Evolutionary conservation across 1,139 yeast species (phyloP).

Genomic region (Diutina pseudorugosa): DNA sequence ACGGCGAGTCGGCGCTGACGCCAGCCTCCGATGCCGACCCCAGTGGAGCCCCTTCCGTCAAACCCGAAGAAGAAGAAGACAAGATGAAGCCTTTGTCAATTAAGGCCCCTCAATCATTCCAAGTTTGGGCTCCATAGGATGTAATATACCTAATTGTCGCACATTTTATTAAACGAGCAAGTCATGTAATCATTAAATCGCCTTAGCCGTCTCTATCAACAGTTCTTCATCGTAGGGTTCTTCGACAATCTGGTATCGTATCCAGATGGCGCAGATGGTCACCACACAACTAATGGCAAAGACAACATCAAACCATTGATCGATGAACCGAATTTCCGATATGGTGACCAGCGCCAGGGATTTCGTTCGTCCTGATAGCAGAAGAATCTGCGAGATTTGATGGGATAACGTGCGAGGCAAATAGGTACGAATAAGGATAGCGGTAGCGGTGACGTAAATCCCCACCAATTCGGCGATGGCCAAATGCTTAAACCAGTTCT

Average conservation of each 20-base stretch:
- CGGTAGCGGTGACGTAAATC: constrained; percentile 69
- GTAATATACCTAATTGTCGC: not conserved
- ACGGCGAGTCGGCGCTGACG: not conserved
- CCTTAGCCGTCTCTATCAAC: constrained; percentile 1
- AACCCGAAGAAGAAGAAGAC: constrained; percentile 12
- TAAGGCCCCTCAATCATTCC: constrained; percentile 74
- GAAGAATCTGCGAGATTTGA: constrained; percentile 34
- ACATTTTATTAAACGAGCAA: not conserved
- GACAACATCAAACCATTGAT: constrained; percentile 70
- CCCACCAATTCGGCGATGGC: constrained; percentile 64
- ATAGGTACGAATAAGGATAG: constrained; percentile 63
- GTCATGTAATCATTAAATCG: not conserved
- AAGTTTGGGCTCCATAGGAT: constrained; percentile 63
- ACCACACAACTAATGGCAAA: constrained; percentile 46
- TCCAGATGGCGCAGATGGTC: constrained; percentile 15
- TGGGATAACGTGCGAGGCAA: constrained; percentile 49
- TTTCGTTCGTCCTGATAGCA: constrained; percentile 19
- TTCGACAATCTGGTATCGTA: not conserved
- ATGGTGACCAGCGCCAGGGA: constrained; percentile 12
- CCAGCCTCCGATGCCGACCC: constrained; percentile 9
- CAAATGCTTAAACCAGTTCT: constrained; percentile 31
- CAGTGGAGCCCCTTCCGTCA: constrained; percentile 7
- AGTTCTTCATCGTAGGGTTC: constrained; percentile 1
- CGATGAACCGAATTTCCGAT: constrained; percentile 47
- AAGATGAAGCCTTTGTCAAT: constrained; percentile 57